Evolutionary conservation across 495 filamentous ascomycete species (phyloP).

Genomic region (Penicillium dipodomyicola): DNA sequence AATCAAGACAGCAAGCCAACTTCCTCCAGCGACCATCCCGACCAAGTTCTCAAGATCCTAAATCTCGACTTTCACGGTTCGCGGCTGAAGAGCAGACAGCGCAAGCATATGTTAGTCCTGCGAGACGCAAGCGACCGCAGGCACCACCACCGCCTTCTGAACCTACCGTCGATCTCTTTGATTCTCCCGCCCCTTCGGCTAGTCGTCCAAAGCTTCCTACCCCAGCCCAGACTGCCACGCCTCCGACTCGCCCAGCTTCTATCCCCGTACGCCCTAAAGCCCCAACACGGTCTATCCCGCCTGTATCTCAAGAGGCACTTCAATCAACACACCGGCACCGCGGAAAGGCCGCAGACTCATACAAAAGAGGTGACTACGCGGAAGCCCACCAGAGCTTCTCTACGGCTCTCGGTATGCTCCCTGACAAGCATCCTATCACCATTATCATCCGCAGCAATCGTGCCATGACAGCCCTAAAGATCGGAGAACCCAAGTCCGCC

Average conservation of each 20-base stretch:
- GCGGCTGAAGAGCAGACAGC: conserved; percentile 76
- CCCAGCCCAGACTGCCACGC: conserved; percentile 30
- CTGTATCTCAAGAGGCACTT: conserved; percentile 63
- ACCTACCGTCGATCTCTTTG: conserved; percentile 58
- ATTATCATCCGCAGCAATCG: conserved; percentile 90
- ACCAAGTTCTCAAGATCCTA: conserved; percentile 49
- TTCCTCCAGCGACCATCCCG: conserved; percentile 43
- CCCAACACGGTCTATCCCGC: conserved; percentile 63
- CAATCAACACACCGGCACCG: conserved; percentile 72
- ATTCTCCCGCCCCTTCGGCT: conserved; percentile 41
- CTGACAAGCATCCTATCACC: conserved; percentile 75
- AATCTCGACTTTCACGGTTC: conserved; percentile 62
- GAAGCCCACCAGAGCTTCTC: conserved; percentile 80
- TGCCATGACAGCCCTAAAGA: conserved; percentile 82
- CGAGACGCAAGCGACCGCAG: conserved; percentile 68
- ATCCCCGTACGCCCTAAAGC: conserved; percentile 50
- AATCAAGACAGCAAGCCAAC: conserved; percentile 34
- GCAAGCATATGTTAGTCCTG: conserved; percentile 87
- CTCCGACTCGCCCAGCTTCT: conserved; percentile 27
- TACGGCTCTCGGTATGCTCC: conserved; percentile 68
- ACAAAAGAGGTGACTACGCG: conserved; percentile 91
- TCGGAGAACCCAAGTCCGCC: conserved; percentile 81
- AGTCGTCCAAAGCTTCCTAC: conserved; percentile 29
- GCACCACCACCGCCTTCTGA: conserved; percentile 43
- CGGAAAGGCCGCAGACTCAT: conserved; percentile 75